Evolutionary conservation across 768 basidiomycete genomes (phyloP).

Genomic region (Hemileccinum impolitum): DNA sequence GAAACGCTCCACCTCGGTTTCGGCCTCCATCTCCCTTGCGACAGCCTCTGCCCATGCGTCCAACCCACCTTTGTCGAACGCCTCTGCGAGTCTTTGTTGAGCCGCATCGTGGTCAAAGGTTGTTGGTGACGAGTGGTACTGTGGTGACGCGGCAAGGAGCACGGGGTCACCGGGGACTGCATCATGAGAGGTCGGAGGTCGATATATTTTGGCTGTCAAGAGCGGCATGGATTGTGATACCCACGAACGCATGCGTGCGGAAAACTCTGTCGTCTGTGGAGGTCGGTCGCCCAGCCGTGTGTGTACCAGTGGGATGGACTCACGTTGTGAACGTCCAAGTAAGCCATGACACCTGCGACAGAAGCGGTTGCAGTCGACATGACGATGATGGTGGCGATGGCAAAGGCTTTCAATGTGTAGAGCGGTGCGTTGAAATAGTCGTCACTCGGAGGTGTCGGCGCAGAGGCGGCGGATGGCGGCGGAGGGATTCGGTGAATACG

Average conservation of each 20-base stretch:
- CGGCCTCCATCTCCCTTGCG: slow-evolving; percentile 54
- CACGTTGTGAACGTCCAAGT: slow-evolving; percentile 56
- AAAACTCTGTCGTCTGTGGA: slow-evolving; percentile 56
- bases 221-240: slow-evolving; percentile 47
- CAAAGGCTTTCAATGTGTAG: slow-evolving; percentile 60
- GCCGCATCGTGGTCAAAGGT: slow-evolving; percentile 37
- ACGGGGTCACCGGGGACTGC: slow-evolving; percentile 3
- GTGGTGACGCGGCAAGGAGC: background rate
- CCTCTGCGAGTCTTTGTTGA: slow-evolving; percentile 48
- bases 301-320: background rate
- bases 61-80: slow-evolving; percentile 60
- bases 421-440: slow-evolving; percentile 44
- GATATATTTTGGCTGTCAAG: slow-evolving; percentile 51
- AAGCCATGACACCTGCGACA: slow-evolving; percentile 47
- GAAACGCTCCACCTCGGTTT: slow-evolving; percentile 47
- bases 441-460: no score
- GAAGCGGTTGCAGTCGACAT: slow-evolving; percentile 42
- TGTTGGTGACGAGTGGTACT: background rate
- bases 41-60: slow-evolving; percentile 53
- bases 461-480: background rate
- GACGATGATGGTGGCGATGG: slow-evolving; percentile 62
- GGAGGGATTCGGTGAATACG: no score
- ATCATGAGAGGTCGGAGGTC: slow-evolving; percentile 34
- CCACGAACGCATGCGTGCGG: slow-evolving; percentile 49
- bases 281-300: background rate